These are phyloP conservation scores for Venturia asperata DNA, from an alignment of 2,329 filamentous ascomycete species.

Conservation along the genomic window DNA sequence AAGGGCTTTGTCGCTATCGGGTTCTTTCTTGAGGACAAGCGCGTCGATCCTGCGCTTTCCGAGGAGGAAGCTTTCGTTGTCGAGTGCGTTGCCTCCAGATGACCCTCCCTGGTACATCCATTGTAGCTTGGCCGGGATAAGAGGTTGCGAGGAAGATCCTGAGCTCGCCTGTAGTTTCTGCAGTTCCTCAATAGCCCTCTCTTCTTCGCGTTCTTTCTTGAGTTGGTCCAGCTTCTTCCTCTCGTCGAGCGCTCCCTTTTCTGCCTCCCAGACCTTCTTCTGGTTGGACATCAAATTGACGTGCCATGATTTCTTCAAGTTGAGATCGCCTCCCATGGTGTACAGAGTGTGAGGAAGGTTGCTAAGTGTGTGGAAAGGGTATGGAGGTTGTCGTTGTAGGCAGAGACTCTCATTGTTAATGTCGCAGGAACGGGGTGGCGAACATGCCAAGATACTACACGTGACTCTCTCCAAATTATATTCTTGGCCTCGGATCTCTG, in stretches of 20 bases:
- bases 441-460: background rate
- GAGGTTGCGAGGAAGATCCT: slow-evolving; percentile 48
- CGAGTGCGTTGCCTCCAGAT: slow-evolving; percentile 60
- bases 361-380: background rate
- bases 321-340: slow-evolving; percentile 81
- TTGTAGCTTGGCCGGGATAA: slow-evolving; percentile 14
- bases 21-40: slow-evolving; percentile 68
- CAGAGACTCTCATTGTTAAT: background rate
- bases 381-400: background rate
- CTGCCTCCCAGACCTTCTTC: slow-evolving; percentile 80
- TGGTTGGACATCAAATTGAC: slow-evolving; percentile 87
- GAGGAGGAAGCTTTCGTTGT: slow-evolving; percentile 87
- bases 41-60: slow-evolving; percentile 90
- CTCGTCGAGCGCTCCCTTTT: slow-evolving; percentile 87
- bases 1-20: slow-evolving; percentile 56
- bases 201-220: slow-evolving; percentile 87
- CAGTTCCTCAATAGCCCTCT: slow-evolving; percentile 85
- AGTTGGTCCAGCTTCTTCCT: slow-evolving; percentile 89
- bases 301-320: slow-evolving; percentile 89
- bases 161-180: slow-evolving; percentile 83
- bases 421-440: background rate
- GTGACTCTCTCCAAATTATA: background rate
- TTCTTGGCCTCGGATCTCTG: no score
- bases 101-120: slow-evolving; percentile 79
- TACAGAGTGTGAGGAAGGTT: background rate